Conservation (phyloP, 371 early-diverging fungal genomes). For the Coemansia sp. region DNA sequence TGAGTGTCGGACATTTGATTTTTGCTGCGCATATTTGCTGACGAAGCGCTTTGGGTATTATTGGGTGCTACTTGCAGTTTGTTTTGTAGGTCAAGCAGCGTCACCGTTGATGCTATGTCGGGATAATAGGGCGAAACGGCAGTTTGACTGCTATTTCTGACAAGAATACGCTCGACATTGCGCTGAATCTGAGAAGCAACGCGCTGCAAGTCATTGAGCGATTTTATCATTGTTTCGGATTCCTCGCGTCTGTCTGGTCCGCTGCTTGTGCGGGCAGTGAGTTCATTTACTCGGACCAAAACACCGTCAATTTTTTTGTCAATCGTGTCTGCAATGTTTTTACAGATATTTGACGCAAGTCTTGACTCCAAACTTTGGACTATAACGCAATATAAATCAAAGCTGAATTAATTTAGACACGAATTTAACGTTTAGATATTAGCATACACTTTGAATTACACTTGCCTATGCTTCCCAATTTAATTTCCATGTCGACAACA, state of each 20-base stretch:
- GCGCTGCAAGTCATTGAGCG: neutral
- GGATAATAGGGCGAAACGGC: neutral
- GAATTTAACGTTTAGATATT: neutral
- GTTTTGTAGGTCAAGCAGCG: neutral
- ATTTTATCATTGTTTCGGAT: neutral
- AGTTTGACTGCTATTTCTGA: neutral
- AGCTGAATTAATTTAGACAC: neutral
- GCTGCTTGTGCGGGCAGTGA: neutral
- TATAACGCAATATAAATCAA: neutral
- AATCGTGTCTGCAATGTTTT: constrained; percentile 1
- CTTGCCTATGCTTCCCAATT: constrained; percentile 36
- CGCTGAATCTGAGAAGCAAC: neutral
- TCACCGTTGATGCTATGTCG: neutral
- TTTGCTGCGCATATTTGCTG: neutral
- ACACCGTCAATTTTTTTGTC: neutral
- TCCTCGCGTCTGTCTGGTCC: neutral
- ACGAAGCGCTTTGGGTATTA: neutral
- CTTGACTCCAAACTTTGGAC: constrained; percentile 17
- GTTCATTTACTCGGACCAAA: neutral
- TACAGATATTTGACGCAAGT: neutral
- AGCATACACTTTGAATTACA: neutral
- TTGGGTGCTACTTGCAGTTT: neutral
- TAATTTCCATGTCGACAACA: constrained; percentile 36
- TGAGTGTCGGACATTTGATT: neutral
- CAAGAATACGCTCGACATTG: neutral